Evolutionary conservation across 768 basidiomycete genomes (phyloP).

Genomic region (Pleurotus platypus): DNA sequence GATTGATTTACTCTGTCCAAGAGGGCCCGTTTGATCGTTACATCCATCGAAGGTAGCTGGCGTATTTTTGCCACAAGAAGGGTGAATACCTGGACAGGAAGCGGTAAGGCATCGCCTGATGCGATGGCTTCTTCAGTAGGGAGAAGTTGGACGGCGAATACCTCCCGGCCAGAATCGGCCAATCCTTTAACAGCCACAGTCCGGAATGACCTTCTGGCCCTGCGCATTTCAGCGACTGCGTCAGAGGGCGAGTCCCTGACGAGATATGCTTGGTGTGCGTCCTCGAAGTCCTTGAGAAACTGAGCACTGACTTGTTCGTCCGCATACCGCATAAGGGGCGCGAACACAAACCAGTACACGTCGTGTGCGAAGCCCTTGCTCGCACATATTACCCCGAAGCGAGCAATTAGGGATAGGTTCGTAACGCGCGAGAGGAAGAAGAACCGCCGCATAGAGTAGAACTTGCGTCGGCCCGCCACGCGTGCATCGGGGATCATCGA

Average conservation of each 20-base stretch:
- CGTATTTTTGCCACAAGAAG: not conserved
- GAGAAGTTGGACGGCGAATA: constrained; percentile 42
- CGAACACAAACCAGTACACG: constrained; percentile 22
- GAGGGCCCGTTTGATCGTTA: not conserved
- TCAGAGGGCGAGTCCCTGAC: constrained; percentile 10
- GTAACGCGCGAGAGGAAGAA: constrained; percentile 17
- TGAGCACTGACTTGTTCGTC: constrained; percentile 23
- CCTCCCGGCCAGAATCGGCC: constrained; percentile 30
- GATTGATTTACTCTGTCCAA: constrained; percentile 8
- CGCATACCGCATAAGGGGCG: constrained; percentile 41
- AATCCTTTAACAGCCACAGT: constrained; percentile 38
- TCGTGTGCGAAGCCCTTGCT: constrained; percentile 32
- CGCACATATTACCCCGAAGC: constrained; percentile 29
- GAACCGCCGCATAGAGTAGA: constrained; percentile 18
- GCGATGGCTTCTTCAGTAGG: not conserved
- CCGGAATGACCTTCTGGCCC: constrained; percentile 22
- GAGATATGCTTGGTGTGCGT: constrained; percentile 17
- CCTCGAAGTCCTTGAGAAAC: constrained; percentile 38
- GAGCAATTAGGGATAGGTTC: constrained; percentile 23
- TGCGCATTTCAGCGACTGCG: constrained; percentile 1
- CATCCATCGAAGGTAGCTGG: not conserved
- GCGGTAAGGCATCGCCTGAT: not conserved
- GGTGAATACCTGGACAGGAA: not conserved
- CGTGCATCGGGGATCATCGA: constrained; percentile 25
- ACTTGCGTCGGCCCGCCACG: constrained; percentile 2